Base-by-base conservation (phyloP, 345 rosid species). In the Psidium guajava region DNA sequence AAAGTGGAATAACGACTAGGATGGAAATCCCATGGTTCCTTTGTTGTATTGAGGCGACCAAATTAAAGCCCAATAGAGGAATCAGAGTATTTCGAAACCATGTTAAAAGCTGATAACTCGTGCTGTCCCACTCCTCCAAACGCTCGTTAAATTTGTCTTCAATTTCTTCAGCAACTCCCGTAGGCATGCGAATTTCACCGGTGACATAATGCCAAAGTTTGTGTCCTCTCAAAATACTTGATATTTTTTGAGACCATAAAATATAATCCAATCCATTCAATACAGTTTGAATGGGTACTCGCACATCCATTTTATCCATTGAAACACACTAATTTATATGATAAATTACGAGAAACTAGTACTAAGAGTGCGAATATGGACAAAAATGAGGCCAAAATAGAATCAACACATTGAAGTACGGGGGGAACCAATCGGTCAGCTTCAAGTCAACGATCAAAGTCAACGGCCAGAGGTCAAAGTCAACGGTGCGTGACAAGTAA, bases 111-210 rank as follows among this genome's bases (percentile, higher is more conserved):
- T 6, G 0, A 61, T 61, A 0, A 1, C 28, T 61, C 74, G 27
- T 15, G 10, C 0, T 61, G 0, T 61, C 42, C 42, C 74, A 15
- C 20, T 61, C 40, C 74, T 27, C 74, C 21, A 61, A 61, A 28
- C 0, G 0, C 18, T 61, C 42, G 6, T 13, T 27, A 28, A 27
- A 32, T 18, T 61, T 61, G 16, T 61, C 74, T 27, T 32, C 7
- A 15, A 40, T 61, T 61, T 61, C 74, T 0, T 6, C 0, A 28
- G 10, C 5, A 15, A 0, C 7, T 1, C 10, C 0, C 0, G 40
- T 28, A 28, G 42, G 42, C 20, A 13, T 2, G 14, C 5, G 4
- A 27, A 27, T 61, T 27, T 28, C 5, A 16, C 40, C 21, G 6
- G 1, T 27, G 1, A 59, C 10, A 7, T 61, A 61, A 61, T 0